A percentile compares a stretch with the other conserved stretches of the same genome.
phyloP scores from a whole-genome alignment of 306 rosid genomes.

The Citrullus mucosospermus region DNA sequence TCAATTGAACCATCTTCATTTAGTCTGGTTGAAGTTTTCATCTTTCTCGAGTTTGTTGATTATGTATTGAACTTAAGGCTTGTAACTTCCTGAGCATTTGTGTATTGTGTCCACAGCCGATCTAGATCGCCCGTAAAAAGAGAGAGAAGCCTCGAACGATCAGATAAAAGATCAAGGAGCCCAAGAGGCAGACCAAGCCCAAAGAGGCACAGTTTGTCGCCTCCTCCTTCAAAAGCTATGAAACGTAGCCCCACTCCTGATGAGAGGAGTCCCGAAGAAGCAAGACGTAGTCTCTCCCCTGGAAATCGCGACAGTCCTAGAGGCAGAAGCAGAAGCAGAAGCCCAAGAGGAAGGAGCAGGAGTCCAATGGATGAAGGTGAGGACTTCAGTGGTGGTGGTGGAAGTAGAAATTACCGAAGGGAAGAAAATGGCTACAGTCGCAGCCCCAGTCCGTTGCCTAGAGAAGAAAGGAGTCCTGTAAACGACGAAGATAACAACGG shows the following conservation, averaged over 20 bases:
- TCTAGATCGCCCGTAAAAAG: conserved; percentile 37
- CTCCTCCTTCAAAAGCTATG: conserved; percentile 33
- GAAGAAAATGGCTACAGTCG: conserved; percentile 34
- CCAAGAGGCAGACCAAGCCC: conserved; percentile 37
- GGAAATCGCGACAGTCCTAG: conserved; percentile 25
- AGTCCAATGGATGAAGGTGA: conserved; percentile 28
- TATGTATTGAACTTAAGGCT: neutral
- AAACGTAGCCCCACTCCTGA: conserved; percentile 24
- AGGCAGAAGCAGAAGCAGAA: conserved; percentile 13
- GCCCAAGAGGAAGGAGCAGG: conserved; percentile 29
- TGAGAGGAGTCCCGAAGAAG: conserved; percentile 28
- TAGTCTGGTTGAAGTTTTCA: neutral
- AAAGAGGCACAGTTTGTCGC: conserved; percentile 23
- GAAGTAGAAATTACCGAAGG: conserved; percentile 14
- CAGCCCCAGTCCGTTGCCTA: conserved; percentile 28
- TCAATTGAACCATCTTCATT: neutral
- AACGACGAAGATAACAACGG: conserved; percentile 32
- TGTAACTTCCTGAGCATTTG: neutral
- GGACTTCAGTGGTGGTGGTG: conserved; percentile 17
- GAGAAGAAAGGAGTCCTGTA: conserved; percentile 34
- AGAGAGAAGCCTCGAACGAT: conserved; percentile 25
- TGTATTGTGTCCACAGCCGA: conserved; percentile 14
- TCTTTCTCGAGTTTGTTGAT: neutral
- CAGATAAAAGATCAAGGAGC: conserved; percentile 35
- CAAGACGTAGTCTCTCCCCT: conserved; percentile 22